Evolutionary conservation across 1,139 yeast genomes (phyloP).

Genomic region (Candida sp.): DNA sequence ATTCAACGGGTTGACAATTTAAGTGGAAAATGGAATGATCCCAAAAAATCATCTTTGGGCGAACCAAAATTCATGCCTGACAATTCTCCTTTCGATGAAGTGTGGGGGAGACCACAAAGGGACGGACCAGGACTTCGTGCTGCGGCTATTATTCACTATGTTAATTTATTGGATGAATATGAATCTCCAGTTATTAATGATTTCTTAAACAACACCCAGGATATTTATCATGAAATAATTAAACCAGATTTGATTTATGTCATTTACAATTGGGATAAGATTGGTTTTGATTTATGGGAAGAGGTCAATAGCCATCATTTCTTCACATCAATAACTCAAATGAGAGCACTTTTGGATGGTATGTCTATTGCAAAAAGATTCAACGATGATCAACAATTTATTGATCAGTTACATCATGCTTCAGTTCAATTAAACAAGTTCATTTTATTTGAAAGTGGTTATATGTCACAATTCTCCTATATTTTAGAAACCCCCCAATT

Average conservation of each 20-base stretch:
- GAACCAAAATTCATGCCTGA: conserved; percentile 84
- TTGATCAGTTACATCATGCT: conserved; percentile 16
- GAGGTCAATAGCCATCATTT: conserved; percentile 74
- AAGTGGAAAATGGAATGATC: conserved; percentile 58
- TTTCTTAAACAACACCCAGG: conserved; percentile 20
- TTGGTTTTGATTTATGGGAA: conserved; percentile 92
- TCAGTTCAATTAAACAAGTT: conserved; percentile 30
- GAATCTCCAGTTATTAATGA: conserved; percentile 19
- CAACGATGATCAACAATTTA: conserved; percentile 28
- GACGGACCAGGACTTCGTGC: conserved; percentile 92
- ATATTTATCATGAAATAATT: conserved; percentile 50
- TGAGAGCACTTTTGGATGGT: conserved; percentile 66
- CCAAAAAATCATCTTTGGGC: conserved; percentile 57
- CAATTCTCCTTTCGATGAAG: conserved; percentile 54
- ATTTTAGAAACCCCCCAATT: conserved; percentile 67
- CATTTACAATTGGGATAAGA: conserved; percentile 55
- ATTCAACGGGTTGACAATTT: conserved; percentile 68
- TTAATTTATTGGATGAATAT: conserved; percentile 37
- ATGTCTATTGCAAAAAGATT: conserved; percentile 37
- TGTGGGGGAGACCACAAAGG: conserved; percentile 96
- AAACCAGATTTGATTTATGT: conserved; percentile 73
- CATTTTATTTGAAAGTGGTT: conserved; percentile 18
- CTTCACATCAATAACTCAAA: conserved; percentile 73
- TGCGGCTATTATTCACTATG: conserved; percentile 57
- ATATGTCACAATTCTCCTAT: conserved; percentile 34